These are phyloP conservation scores for Isatis tinctoria DNA, from an alignment of 345 rosid species.

Conservation along the genomic window DNA sequence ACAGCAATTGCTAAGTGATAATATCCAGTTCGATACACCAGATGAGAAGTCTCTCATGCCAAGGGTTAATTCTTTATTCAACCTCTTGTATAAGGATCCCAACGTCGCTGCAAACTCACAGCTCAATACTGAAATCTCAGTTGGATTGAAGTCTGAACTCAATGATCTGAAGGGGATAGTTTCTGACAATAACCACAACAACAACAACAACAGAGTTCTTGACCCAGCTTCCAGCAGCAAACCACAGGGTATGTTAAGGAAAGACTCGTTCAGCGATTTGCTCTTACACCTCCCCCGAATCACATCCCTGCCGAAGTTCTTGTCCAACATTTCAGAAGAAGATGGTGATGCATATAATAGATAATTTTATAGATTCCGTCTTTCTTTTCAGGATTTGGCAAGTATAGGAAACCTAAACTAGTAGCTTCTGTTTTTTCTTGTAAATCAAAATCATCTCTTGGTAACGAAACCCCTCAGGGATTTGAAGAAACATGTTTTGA, in stretches of 20 bases:
- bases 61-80: constrained; percentile 91
- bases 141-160: constrained; percentile 35
- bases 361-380: constrained; percentile 29
- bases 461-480: constrained; percentile 34
- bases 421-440: constrained; percentile 17
- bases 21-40: constrained; percentile 57
- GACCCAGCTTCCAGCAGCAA: constrained; percentile 55
- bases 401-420: constrained; percentile 27
- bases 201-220: constrained; percentile 28
- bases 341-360: constrained; percentile 57
- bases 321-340: constrained; percentile 87
- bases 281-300: constrained; percentile 89
- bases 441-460: constrained; percentile 22
- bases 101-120: constrained; percentile 44
- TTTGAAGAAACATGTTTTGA: constrained; percentile 51
- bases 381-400: constrained; percentile 23
- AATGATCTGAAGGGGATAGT: constrained; percentile 28
- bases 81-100: constrained; percentile 88
- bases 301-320: constrained; percentile 86
- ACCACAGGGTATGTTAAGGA: constrained; percentile 74
- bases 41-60: constrained; percentile 97
- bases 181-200: constrained; percentile 27
- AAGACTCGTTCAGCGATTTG: constrained; percentile 80
- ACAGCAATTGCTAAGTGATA: constrained; percentile 80
- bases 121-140: constrained; percentile 42